Evolutionary conservation across 768 basidiomycete species (phyloP).

Genomic region (Pholiota molesta): DNA sequence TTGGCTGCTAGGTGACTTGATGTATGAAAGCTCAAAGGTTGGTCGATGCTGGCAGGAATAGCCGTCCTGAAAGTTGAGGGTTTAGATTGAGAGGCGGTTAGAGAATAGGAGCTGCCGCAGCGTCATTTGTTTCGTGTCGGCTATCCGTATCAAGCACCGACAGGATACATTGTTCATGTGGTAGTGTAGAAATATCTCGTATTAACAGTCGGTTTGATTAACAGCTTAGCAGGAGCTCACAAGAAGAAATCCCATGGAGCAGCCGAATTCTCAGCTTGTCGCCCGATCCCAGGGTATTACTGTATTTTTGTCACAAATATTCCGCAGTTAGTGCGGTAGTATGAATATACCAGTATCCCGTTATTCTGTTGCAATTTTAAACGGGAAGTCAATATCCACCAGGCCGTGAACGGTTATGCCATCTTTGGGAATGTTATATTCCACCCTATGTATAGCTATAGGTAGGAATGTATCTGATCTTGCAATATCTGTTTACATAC

Average conservation of each 20-base stretch:
- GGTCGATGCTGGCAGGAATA: background rate
- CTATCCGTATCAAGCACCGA: no score
- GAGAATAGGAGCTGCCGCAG: no score
- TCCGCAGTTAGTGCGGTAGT: background rate
- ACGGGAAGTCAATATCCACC: constrained; percentile 1
- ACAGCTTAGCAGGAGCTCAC: background rate
- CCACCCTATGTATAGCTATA: no score
- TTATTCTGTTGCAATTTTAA: background rate
- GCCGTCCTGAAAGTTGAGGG: background rate
- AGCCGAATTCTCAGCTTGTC: background rate
- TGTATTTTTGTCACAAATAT: background rate
- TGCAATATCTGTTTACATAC: background rate
- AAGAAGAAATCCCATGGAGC: background rate
- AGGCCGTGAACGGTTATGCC: no score
- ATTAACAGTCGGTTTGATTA: background rate
- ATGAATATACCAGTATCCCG: background rate
- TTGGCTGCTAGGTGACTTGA: background rate
- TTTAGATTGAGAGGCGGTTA: no score
- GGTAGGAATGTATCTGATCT: background rate
- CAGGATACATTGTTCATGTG: background rate
- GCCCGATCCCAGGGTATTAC: no score
- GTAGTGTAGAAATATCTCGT: background rate
- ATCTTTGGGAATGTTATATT: no score
- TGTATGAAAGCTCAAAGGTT: background rate
- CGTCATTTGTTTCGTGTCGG: no score